Percentiles rank a stretch among this genome's conserved stretches.
These are phyloP conservation scores for Simplicillium sp. DNA, from an alignment of 2,329 filamentous ascomycete genomes.

Conservation along the genomic window DNA sequence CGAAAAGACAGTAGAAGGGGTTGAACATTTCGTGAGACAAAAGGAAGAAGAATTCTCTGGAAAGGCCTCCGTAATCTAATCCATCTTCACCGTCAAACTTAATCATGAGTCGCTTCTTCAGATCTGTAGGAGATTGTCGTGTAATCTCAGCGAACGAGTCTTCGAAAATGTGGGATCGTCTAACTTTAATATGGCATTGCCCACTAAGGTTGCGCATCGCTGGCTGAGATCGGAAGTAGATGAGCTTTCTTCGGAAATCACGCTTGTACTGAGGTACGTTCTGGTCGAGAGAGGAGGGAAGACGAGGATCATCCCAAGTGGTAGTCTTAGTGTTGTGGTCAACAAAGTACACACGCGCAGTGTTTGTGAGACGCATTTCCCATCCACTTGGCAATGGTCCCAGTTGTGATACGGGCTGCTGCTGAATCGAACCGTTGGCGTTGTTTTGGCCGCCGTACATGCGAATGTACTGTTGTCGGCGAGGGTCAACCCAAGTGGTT, in stretches of 20 bases:
- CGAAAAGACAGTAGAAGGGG: slow-evolving; percentile 98
- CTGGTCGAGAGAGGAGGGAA: slow-evolving; percentile 93
- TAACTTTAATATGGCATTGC: slow-evolving; percentile 96
- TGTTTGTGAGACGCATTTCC: slow-evolving; percentile 99
- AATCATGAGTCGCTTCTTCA: slow-evolving; percentile 99
- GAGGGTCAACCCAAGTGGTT: slow-evolving; percentile 96
- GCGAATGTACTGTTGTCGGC: slow-evolving; percentile 93
- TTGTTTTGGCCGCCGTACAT: slow-evolving; percentile 91
- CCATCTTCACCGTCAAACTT: slow-evolving; percentile 99
- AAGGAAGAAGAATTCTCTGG: slow-evolving; percentile 98
- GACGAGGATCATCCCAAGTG: slow-evolving; percentile 93
- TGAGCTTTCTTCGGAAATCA: slow-evolving; percentile 94
- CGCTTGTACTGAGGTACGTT: slow-evolving; percentile 99
- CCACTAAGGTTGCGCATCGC: slow-evolving; percentile 91
- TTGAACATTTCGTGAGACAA: slow-evolving; percentile 99
- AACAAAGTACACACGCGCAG: slow-evolving; percentile 94
- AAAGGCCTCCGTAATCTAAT: slow-evolving; percentile 94
- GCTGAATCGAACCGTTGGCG: slow-evolving; percentile 79
- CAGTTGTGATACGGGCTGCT: slow-evolving; percentile 94
- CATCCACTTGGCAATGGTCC: slow-evolving; percentile 92
- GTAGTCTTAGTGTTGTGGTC: slow-evolving; percentile 99
- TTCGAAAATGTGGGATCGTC: slow-evolving; percentile 94
- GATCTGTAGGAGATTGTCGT: slow-evolving; percentile 84
- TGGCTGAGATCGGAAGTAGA: slow-evolving; percentile 98
- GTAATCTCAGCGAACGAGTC: slow-evolving; percentile 99